Percentiles rank a stretch among this genome's conserved stretches.
These are phyloP conservation scores for Wallacemonas sp. DNA, from an alignment of 208 protist genomes.

Conservation along the genomic window DNA sequence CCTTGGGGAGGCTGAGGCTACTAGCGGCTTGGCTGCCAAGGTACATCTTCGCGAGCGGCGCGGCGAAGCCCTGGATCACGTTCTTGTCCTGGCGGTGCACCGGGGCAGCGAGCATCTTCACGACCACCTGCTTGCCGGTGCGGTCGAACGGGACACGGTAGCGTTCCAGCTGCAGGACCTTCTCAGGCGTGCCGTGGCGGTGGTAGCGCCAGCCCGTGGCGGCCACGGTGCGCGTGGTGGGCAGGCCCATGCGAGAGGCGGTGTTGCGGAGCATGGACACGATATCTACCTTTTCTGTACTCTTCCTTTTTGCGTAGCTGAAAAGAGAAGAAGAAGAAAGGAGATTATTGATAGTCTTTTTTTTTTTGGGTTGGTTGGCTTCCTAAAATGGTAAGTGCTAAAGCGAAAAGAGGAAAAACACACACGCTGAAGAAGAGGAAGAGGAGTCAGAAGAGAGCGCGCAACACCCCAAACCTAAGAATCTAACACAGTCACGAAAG, in stretches of 20 bases:
- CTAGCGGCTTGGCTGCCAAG: conserved; percentile 11
- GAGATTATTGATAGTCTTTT: too few species aligned
- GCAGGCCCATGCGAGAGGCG: conserved; percentile 27
- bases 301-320: neutral
- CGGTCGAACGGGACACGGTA: conserved; percentile 87
- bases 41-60: conserved; percentile 30
- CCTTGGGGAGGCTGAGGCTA: conserved; percentile 30
- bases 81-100: conserved; percentile 97
- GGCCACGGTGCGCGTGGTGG: conserved; percentile 75
- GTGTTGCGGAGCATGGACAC: conserved; percentile 15
- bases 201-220: conserved; percentile 89
- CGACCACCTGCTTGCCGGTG: conserved; percentile 80
- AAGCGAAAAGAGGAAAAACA: neutral
- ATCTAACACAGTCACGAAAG: too few species aligned
- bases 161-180: conserved; percentile 85
- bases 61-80: conserved; percentile 91
- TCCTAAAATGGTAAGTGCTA: too few species aligned
- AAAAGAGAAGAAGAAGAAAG: conserved; percentile 1
- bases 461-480: conserved; percentile 12
- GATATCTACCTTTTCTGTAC: neutral
- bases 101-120: conserved; percentile 95
- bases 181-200: conserved; percentile 64
- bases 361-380: conserved; percentile 4
- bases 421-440: neutral
- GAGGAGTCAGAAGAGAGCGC: conserved; percentile 9